Evolutionary conservation across 768 basidiomycete genomes (phyloP), one percentile per base, ranked within the genome.

Genomic region (Cystofilobasidium macerans): DNA sequence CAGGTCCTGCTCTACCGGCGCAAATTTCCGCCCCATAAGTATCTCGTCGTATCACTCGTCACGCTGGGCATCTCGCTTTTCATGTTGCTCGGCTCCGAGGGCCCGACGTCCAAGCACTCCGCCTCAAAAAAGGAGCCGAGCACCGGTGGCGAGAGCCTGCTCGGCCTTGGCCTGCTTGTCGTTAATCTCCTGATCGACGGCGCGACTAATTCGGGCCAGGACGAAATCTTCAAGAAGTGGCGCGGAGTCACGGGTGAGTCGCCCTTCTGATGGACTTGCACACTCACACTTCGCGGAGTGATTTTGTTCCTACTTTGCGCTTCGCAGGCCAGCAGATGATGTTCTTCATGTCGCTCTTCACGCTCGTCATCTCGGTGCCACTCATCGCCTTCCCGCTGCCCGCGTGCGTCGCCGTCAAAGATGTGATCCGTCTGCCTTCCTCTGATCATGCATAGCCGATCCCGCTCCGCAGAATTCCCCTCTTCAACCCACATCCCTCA

Each of bases 281-380:
- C 45, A 22, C 33, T 3, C 47, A 9, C 35, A 2, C 12, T 12
- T 20, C 22, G 38, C 36, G 51, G 36, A 12, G 12, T 18, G 12
- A 13, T 54, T 5, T 6, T 30, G 79, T 84, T 30, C 79, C 84
- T 87, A 77, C 83, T 83, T 24, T 79, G 79, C 3, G 80, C 84
- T 20, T 14, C 4, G 16, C 83, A 3, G 95, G 95, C 11, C 92
- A 95, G 76, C 95, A 99, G 74, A 97, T 99, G 93, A 98, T 99
- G 95, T 86, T 98, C 75, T 94, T 85, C 84, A 94, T 99, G 77
- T 94, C 87, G 32, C 86, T 93, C 78, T 86, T 87, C 77, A 88
- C 91, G 3, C 68, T 85, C 42, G 75, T 89, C 64, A 85, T 88
- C 26, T 79, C 82, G 1, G 73, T 84, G 14, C 84, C 95, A 32